Percentiles rank a stretch among this genome's conserved stretches.
Conservation (phyloP, 2,329 filamentous ascomycete genomes). For the Bipolaris sorokiniana region DNA sequence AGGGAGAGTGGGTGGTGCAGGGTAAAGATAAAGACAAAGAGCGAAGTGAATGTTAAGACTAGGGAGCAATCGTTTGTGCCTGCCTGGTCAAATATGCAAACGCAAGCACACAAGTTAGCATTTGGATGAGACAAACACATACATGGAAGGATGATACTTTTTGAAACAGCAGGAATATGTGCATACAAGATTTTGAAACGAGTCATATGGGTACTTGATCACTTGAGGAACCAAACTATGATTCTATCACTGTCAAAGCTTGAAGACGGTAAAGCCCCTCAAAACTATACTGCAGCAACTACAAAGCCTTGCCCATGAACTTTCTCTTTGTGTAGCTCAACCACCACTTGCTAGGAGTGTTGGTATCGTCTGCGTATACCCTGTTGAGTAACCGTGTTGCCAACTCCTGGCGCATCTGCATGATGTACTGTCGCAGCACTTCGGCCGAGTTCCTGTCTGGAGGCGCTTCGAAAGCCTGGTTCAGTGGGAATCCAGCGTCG, state of each 20-base stretch:
- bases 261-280: neutral
- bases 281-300: conserved; percentile 6
- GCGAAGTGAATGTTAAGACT: neutral
- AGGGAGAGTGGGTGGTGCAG: neutral
- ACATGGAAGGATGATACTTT: neutral
- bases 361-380: conserved; percentile 77
- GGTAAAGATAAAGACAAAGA: neutral
- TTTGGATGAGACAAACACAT: neutral
- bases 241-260: neutral
- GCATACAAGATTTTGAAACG: neutral
- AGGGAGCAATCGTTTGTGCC: conserved; percentile 4
- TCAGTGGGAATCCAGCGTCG: conserved; percentile 89
- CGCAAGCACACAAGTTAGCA: conserved; percentile 4
- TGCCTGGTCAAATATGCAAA: conserved; percentile 10
- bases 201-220: neutral
- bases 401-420: conserved; percentile 91
- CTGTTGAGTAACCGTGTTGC: conserved; percentile 80
- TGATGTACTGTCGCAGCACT: conserved; percentile 83
- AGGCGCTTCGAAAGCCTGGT: conserved; percentile 94
- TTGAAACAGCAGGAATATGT: neutral
- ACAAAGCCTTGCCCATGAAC: conserved; percentile 89
- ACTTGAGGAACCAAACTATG: neutral
- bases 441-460: conserved; percentile 88
- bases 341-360: conserved; percentile 83
- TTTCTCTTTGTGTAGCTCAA: conserved; percentile 98